Base-by-base conservation (phyloP, 495 filamentous ascomycete species). In the Aspergillus homomorphus region DNA sequence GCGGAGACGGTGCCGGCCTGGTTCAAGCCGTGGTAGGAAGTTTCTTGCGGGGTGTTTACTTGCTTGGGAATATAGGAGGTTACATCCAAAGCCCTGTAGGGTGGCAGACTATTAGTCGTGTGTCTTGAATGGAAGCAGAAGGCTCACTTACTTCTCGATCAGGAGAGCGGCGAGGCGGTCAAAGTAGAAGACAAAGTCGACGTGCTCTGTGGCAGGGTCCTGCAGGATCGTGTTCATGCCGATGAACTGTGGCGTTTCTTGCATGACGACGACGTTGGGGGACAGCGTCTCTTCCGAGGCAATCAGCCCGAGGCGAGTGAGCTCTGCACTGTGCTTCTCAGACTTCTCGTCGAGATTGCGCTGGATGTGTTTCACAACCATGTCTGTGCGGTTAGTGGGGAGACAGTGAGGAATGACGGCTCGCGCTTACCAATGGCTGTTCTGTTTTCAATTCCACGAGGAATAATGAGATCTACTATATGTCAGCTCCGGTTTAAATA, bases 181-280 rank as follows among this genome's bases (percentile, higher is more conserved):
- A 64, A 97, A 96, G 70, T 96, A 96, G 71, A 97, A 98, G 54
- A 96, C 90, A 67, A 96, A 98, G 60, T 97, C 92, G 61, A 96
- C 94, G 43, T 88, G 83, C 12, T 85, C 74, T 1, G 88, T 93
- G 44, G 87, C 81, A 21, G 88, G 89, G 66, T 91, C 80, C 64
- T 93, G 89, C 26, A 98, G 83, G 51, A 97, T 87, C 0, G 92
- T 96, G 71, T 89, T 92, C 84, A 98, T 96, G 20, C 84, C 92
- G 28, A 80, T 73, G 43, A 97, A 76, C 69, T 98, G 93, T 5
- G 84, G 80, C 0, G 87, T 94, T 58, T 89, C 79, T 21, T 84
- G 73, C 56, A 97, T 77, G 16, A 93, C 66, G 4, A 87, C 69
- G 30, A 94, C 86, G 62, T 89, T 90, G 0, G 81, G 62, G 0